A percentile compares a stretch with the other conserved stretches of the same genome.
Evolutionary conservation across 2,329 filamentous ascomycete genomes (phyloP).

Genomic region (Trichoderma sp.): DNA sequence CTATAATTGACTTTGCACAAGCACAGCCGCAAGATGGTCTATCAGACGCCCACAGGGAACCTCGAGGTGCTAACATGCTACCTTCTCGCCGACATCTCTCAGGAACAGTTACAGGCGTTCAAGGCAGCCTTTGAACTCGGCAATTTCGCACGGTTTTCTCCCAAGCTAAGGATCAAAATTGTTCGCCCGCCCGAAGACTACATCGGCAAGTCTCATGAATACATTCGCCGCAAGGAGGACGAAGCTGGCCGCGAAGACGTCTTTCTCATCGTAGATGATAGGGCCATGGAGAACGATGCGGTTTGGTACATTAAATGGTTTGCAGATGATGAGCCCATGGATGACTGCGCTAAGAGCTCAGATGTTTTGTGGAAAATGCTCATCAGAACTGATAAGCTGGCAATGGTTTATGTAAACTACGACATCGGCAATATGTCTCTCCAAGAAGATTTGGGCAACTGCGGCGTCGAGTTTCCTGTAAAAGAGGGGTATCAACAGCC

Average conservation of each 20-base stretch:
- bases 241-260: slow-evolving; percentile 27
- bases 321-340: slow-evolving; percentile 25
- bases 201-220: slow-evolving; percentile 27
- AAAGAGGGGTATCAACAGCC: slow-evolving; percentile 26
- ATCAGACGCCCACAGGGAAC: neutral
- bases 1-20: neutral
- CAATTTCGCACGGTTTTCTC: slow-evolving; percentile 27
- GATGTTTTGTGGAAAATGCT: slow-evolving; percentile 31
- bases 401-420: slow-evolving; percentile 30
- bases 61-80: slow-evolving; percentile 7
- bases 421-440: slow-evolving; percentile 30
- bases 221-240: slow-evolving; percentile 30
- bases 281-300: slow-evolving; percentile 17
- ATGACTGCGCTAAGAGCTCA: slow-evolving; percentile 26
- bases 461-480: slow-evolving; percentile 28
- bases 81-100: neutral
- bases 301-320: slow-evolving; percentile 32
- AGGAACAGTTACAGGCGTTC: slow-evolving; percentile 18
- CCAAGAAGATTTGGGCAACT: slow-evolving; percentile 29
- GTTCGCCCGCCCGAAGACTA: slow-evolving; percentile 29
- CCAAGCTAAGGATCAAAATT: slow-evolving; percentile 31
- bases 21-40: slow-evolving; percentile 8
- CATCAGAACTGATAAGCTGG: slow-evolving; percentile 28
- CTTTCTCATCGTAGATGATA: slow-evolving; percentile 31
- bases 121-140: slow-evolving; percentile 31